These are phyloP conservation scores for Tetrahymena malaccensis DNA, from an alignment of 73 alveolate genomes.

Conservation along the genomic window DNA sequence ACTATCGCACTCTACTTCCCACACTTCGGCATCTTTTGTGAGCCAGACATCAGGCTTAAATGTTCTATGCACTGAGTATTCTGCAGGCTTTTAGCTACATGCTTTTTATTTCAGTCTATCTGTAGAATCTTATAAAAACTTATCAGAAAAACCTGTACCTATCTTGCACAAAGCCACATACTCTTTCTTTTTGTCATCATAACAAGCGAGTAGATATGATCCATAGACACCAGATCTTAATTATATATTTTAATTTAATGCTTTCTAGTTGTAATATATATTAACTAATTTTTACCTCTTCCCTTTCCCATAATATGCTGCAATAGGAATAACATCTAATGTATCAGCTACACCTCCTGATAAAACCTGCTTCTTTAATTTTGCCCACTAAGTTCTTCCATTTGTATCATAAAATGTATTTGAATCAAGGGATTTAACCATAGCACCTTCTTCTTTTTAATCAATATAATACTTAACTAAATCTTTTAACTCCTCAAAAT, in stretches of 20 bases:
- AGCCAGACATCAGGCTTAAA: slow-evolving; percentile 71
- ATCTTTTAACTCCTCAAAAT: slow-evolving; percentile 71
- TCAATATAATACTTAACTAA: slow-evolving; percentile 67
- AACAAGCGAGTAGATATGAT: slow-evolving; percentile 82
- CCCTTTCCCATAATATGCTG: slow-evolving; percentile 88
- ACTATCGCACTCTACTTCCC: slow-evolving; percentile 85
- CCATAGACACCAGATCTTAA: slow-evolving; percentile 80
- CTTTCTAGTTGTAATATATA: background rate
- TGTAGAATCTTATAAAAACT: slow-evolving; percentile 51
- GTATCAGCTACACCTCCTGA: slow-evolving; percentile 82
- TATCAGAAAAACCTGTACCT: slow-evolving; percentile 84
- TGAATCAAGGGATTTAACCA: slow-evolving; percentile 75
- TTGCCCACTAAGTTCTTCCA: slow-evolving; percentile 84
- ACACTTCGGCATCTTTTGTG: slow-evolving; percentile 64
- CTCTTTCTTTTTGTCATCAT: slow-evolving; percentile 71
- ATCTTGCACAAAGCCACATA: slow-evolving; percentile 76
- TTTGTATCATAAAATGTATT: slow-evolving; percentile 83
- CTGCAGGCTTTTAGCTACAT: slow-evolving; percentile 48
- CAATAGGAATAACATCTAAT: slow-evolving; percentile 78
- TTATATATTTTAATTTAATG: background rate
- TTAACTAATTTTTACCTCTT: slow-evolving; percentile 8
- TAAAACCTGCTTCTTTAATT: slow-evolving; percentile 78
- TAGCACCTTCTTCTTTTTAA: slow-evolving; percentile 80
- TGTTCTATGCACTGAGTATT: slow-evolving; percentile 55
- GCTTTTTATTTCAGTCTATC: slow-evolving; percentile 56